phyloP scores from a whole-genome alignment of 108 stramenopile species.

The Fragilaria radians region DNA sequence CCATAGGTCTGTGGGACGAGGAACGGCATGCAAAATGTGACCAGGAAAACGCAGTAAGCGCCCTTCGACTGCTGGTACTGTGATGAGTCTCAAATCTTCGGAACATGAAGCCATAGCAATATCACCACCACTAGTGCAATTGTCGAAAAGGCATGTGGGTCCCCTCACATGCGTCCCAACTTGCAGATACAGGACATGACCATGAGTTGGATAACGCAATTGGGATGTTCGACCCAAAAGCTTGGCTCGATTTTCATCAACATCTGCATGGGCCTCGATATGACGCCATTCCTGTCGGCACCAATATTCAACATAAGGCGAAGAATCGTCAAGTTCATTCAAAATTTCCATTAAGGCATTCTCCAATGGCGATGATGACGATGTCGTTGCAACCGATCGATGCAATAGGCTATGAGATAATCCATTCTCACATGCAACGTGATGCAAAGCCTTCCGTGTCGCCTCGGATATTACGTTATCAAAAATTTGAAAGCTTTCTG shows the following conservation, averaged over 20 bases:
- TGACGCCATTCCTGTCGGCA: slow-evolving; percentile 59
- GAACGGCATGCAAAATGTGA: slow-evolving; percentile 63
- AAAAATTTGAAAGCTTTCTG: slow-evolving; percentile 25
- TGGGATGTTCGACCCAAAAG: slow-evolving; percentile 15
- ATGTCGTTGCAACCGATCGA: slow-evolving; percentile 11
- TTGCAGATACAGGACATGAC: slow-evolving; percentile 69
- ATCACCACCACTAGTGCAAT: slow-evolving; percentile 46
- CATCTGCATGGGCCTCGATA: slow-evolving; percentile 76
- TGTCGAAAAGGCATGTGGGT: slow-evolving; percentile 63
- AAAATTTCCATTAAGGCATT: slow-evolving; percentile 35
- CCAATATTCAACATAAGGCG: slow-evolving; percentile 69
- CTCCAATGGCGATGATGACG: slow-evolving; percentile 16
- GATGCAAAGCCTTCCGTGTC: slow-evolving; percentile 15
- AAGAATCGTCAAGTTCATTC: slow-evolving; percentile 18
- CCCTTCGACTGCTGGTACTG: slow-evolving; percentile 57
- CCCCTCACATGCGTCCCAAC: slow-evolving; percentile 54
- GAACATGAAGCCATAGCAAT: slow-evolving; percentile 16
- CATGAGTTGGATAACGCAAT: slow-evolving; percentile 50
- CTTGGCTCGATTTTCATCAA: slow-evolving; percentile 59
- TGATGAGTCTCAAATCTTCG: slow-evolving; percentile 30
- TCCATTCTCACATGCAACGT: slow-evolving; percentile 19
- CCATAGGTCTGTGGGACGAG: slow-evolving; percentile 66
- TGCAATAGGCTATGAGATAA: slow-evolving; percentile 29
- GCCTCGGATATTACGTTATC: slow-evolving; percentile 28
- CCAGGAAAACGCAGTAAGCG: slow-evolving; percentile 68